phyloP scores from a whole-genome alignment of 495 filamentous ascomycete species.

The Neurospora sp. region DNA sequence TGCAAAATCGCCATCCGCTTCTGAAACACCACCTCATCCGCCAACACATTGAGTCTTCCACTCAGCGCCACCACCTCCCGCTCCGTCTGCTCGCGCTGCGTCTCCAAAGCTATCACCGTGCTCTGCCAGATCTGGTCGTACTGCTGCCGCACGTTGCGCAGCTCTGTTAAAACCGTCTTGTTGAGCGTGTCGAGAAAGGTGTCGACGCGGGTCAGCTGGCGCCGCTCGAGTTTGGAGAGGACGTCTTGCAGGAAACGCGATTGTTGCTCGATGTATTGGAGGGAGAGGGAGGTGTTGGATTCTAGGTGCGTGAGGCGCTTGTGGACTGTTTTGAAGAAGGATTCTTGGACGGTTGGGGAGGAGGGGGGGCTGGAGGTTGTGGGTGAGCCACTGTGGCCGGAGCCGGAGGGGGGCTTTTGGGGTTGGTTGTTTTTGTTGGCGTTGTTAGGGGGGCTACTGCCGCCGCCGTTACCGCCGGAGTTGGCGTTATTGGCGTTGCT shows the following conservation, averaged over 20 bases:
- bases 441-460: neutral
- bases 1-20: conserved; percentile 90
- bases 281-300: conserved; percentile 80
- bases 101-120: conserved; percentile 83
- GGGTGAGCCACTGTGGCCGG: conserved; percentile 18
- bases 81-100: conserved; percentile 68
- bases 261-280: conserved; percentile 95
- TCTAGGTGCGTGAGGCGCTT: conserved; percentile 88
- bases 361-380: conserved; percentile 37
- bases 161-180: conserved; percentile 72
- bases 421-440: conserved; percentile 5
- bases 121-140: conserved; percentile 97
- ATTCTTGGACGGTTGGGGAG: conserved; percentile 83
- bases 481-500: conserved; percentile 1
- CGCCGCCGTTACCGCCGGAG: neutral
- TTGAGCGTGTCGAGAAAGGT: conserved; percentile 77
- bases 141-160: conserved; percentile 67
- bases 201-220: conserved; percentile 73
- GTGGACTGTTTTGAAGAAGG: conserved; percentile 92
- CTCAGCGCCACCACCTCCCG: conserved; percentile 74
- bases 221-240: conserved; percentile 80
- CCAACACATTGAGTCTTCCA: conserved; percentile 70
- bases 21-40: conserved; percentile 92
- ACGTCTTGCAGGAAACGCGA: conserved; percentile 85
- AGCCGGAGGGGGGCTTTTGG: conserved; percentile 26